Evolutionary conservation across 805 yeast genomes (phyloP).

Genomic region (Wickerhamiella vanderwaltii): DNA sequence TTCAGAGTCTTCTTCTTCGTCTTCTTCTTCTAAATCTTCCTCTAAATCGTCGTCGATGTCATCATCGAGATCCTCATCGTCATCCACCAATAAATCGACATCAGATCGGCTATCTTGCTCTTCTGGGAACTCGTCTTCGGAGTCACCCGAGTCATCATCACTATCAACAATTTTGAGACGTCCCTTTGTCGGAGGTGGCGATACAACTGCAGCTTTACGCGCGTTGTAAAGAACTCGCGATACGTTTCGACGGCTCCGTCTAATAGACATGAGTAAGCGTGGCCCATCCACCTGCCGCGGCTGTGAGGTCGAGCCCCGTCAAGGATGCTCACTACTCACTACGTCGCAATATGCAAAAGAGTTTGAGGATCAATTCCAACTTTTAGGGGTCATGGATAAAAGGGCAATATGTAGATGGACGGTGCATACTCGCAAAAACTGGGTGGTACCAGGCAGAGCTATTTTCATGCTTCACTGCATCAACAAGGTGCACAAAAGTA

Average conservation of each 20-base stretch:
- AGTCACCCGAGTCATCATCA: slow-evolving; percentile 7
- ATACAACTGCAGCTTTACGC: slow-evolving; percentile 1
- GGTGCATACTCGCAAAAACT: too few relatives aligned
- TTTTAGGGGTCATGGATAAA: too few relatives aligned
- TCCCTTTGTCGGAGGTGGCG: neutral
- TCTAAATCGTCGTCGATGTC: slow-evolving; percentile 6
- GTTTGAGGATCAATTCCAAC: too few relatives aligned
- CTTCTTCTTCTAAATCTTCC: neutral
- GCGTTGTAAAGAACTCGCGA: slow-evolving; percentile 6
- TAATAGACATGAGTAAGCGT: slow-evolving; percentile 9
- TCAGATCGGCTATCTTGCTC: slow-evolving; percentile 9
- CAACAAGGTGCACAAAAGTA: too few relatives aligned
- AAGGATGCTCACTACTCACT: too few relatives aligned
- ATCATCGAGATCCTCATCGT: slow-evolving; percentile 6
- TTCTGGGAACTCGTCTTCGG: slow-evolving; percentile 7
- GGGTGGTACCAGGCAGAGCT: too few relatives aligned
- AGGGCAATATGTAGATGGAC: too few relatives aligned
- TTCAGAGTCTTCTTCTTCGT: neutral
- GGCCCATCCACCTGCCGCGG: too few relatives aligned
- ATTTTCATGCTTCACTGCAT: too few relatives aligned
- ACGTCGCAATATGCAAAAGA: too few relatives aligned
- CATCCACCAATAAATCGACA: slow-evolving; percentile 13
- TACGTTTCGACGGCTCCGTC: slow-evolving; percentile 10
- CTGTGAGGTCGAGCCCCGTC: too few relatives aligned
- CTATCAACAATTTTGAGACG: slow-evolving; percentile 4